Conservation (phyloP, 805 yeast genomes). For the Blastobotrys attinorum region DNA sequence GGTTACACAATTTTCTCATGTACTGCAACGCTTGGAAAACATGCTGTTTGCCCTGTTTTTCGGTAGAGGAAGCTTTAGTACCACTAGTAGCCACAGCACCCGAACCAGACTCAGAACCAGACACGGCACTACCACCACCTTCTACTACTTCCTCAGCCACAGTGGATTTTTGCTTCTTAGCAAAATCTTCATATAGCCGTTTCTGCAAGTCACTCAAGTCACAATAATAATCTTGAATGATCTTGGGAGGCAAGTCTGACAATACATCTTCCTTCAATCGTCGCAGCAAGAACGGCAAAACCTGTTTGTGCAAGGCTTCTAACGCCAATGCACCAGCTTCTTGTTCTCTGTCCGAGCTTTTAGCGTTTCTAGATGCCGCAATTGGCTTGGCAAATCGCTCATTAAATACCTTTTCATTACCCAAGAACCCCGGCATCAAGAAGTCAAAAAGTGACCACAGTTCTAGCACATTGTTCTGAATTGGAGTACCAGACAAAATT, state of each 20-base stretch:
- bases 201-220: constrained; percentile 88
- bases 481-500: constrained; percentile 93
- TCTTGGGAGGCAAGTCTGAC: constrained; percentile 94
- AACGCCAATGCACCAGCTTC: constrained; percentile 95
- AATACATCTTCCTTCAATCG: constrained; percentile 93
- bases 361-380: constrained; percentile 84
- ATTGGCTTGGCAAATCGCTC: constrained; percentile 97
- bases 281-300: constrained; percentile 90
- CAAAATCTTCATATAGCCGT: constrained; percentile 81
- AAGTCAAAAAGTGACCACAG: constrained; percentile 97
- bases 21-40: constrained; percentile 96
- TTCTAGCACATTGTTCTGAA: constrained; percentile 93
- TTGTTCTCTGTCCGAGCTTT: constrained; percentile 79
- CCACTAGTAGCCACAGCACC: too few relatives aligned
- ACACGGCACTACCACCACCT: too few relatives aligned
- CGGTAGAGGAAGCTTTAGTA: constrained; percentile 26
- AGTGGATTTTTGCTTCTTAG: constrained; percentile 67
- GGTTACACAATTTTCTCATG: constrained; percentile 94
- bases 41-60: constrained; percentile 63
- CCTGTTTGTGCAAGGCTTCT: constrained; percentile 94
- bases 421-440: constrained; percentile 97
- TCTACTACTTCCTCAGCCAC: constrained; percentile 58
- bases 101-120: too few relatives aligned
- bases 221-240: constrained; percentile 96
- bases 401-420: constrained; percentile 88